phyloP scores from a whole-genome alignment of 352 stramenopile species.

The Phytophthora aleatoria region DNA sequence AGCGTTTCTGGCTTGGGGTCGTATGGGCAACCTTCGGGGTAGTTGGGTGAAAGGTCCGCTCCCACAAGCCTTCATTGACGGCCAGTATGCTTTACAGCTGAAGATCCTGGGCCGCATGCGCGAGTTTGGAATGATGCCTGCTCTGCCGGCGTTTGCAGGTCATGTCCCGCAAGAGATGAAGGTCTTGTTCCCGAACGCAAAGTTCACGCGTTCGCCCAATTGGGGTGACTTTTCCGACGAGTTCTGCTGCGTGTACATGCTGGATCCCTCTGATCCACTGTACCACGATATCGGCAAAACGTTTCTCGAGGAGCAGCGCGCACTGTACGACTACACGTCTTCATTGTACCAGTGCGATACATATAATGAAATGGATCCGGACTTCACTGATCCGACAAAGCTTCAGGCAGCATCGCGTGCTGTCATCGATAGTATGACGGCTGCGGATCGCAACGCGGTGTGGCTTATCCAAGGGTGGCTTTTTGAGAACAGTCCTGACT shows the following conservation, averaged over 20 bases:
- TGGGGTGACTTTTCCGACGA: conserved; percentile 82
- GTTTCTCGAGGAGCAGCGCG: conserved; percentile 75
- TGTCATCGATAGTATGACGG: conserved; percentile 78
- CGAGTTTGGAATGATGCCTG: conserved; percentile 90
- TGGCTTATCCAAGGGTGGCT: conserved; percentile 89
- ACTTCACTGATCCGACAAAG: conserved; percentile 54
- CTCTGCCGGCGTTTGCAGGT: conserved; percentile 88
- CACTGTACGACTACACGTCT: conserved; percentile 73
- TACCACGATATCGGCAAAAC: conserved; percentile 80
- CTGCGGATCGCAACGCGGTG: conserved; percentile 69
- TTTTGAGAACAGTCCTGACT: conserved; percentile 61
- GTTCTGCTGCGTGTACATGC: conserved; percentile 86
- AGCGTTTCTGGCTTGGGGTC: conserved; percentile 89
- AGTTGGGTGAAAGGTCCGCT: conserved; percentile 86
- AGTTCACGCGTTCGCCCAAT: conserved; percentile 81
- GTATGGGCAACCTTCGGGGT: conserved; percentile 90
- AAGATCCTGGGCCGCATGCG: conserved; percentile 85
- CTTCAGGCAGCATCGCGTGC: conserved; percentile 61
- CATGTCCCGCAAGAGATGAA: conserved; percentile 89
- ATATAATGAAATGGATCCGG: conserved; percentile 85
- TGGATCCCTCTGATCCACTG: conserved; percentile 80
- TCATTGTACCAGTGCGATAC: conserved; percentile 84
- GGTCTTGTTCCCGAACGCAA: conserved; percentile 66
- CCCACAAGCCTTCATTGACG: conserved; percentile 84
- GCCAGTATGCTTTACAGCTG: conserved; percentile 76